phyloP scores from a whole-genome alignment of 164 flowering plant genomes.

The Stephania yunnanensis region DNA sequence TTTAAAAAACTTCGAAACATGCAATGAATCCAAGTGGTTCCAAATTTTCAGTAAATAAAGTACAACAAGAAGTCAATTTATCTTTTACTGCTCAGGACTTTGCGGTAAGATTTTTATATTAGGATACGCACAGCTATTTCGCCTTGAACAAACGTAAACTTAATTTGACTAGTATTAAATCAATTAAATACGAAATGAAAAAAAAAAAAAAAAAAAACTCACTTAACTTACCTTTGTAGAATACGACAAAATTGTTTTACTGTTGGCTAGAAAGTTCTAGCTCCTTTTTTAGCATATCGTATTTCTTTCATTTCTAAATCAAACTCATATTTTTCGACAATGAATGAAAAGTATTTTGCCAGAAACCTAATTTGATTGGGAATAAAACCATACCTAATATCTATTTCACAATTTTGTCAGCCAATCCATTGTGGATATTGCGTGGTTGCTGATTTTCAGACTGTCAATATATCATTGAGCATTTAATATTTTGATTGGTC shows the following conservation, averaged over 20 bases:
- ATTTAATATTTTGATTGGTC: neutral
- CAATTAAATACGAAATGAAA: neutral
- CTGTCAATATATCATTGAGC: neutral
- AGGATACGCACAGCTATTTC: neutral
- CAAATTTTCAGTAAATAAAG: too few relatives aligned
- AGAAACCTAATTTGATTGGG: too few relatives aligned
- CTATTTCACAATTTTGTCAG: too few relatives aligned
- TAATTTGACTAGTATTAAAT: neutral
- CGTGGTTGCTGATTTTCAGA: neutral
- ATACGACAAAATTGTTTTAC: neutral
- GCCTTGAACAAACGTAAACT: neutral
- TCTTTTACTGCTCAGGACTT: neutral
- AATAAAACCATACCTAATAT: too few relatives aligned
- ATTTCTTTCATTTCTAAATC: neutral
- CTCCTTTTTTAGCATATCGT: neutral
- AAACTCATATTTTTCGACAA: neutral
- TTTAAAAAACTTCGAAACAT: too few relatives aligned
- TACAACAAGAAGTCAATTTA: too few relatives aligned
- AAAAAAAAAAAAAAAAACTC: neutral
- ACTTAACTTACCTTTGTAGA: neutral
- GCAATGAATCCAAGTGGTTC: too few relatives aligned
- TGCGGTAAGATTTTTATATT: neutral
- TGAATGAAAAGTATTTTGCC: too few relatives aligned
- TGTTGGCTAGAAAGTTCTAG: neutral
- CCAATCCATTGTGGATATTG: too few relatives aligned